Evolutionary conservation across 345 rosid species (phyloP), one percentile per base, ranked within the genome.

Genomic region (Hibiscus tridactylites): DNA sequence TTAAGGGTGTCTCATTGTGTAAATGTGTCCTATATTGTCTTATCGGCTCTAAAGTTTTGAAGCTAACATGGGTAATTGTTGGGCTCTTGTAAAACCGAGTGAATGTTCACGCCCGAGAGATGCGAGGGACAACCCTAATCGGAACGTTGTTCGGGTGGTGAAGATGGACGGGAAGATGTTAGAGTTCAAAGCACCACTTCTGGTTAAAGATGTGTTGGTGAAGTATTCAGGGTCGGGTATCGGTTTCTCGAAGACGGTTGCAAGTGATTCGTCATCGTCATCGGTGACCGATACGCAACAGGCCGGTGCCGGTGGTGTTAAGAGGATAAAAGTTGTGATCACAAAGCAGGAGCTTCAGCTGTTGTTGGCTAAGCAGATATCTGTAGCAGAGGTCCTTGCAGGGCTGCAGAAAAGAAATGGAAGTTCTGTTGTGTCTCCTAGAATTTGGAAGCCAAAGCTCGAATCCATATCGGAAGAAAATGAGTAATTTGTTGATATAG

Each of bases 401-500:
- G 58, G 24, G 71, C 42, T 67, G 28, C 58, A 53, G 39, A 49
- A 67, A 47, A 72, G 62, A 28, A 65, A 54, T 50, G 13, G 33
- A 39, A 39, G 46, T 3, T 65, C 4, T 33, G 37, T 33, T 33
- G 71, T 65, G 50, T 72, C 75, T 26, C 77, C 80, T 4, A 73
- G 61, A 12, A 81, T 44, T 46, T 83, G 89, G 89, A 82, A 75
- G 68, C 85, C 90, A 50, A 44, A 50, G 59, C 90, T 88, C 16
- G 83, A 86, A 62, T 76, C 83, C 5, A 83, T 86, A 33, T 73
- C 78, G 17, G 90, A 88, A 80, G 81, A 82, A 39, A 75, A 65
- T 1, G 59, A 67, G 42, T 29, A 49, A 2, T 11, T 65, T 19
- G 16, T 65, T 21, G 21, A 39, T 1, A 42, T 46, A 11, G 0